Conservation (phyloP, 768 basidiomycete species). For the Mrakia frigida region DNA sequence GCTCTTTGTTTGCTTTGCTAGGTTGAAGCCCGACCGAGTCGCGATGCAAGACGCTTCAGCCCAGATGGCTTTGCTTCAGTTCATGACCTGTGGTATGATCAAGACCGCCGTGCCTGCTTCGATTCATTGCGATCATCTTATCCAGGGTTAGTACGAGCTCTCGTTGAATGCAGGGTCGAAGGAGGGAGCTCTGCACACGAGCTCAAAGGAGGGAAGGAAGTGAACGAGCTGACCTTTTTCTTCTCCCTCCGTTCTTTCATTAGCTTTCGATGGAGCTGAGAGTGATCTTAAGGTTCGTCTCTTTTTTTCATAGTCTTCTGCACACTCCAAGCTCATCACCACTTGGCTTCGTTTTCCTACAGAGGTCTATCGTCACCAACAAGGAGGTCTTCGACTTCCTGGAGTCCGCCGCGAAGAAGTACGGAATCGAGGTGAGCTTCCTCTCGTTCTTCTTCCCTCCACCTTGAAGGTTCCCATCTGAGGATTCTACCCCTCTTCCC, state of each 20-base stretch:
- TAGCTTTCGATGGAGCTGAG: constrained; percentile 71
- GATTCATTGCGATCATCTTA: constrained; percentile 97
- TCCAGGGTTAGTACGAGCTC: constrained; percentile 55
- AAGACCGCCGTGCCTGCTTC: constrained; percentile 65
- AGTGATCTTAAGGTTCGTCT: constrained; percentile 67
- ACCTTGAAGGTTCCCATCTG: neutral
- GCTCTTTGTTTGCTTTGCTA: neutral
- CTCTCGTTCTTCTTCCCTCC: neutral
- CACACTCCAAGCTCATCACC: neutral
- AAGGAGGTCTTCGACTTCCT: constrained; percentile 97
- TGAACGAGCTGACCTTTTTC: neutral
- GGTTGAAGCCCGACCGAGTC: constrained; percentile 78
- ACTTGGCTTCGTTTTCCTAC: neutral
- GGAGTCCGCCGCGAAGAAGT: constrained; percentile 70
- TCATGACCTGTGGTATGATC: constrained; percentile 90
- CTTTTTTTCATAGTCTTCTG: neutral
- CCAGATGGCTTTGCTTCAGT: constrained; percentile 70
- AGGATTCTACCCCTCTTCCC: too few relatives aligned
- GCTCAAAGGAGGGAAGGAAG: neutral
- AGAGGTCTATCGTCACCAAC: constrained; percentile 81
- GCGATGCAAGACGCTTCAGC: constrained; percentile 75
- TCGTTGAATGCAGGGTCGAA: too few relatives aligned
- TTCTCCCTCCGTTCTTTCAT: neutral
- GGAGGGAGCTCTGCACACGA: neutral
- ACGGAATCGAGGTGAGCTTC: constrained; percentile 60